Evolutionary conservation across 768 basidiomycete genomes (phyloP).

Genomic region (Amanita exitialis): DNA sequence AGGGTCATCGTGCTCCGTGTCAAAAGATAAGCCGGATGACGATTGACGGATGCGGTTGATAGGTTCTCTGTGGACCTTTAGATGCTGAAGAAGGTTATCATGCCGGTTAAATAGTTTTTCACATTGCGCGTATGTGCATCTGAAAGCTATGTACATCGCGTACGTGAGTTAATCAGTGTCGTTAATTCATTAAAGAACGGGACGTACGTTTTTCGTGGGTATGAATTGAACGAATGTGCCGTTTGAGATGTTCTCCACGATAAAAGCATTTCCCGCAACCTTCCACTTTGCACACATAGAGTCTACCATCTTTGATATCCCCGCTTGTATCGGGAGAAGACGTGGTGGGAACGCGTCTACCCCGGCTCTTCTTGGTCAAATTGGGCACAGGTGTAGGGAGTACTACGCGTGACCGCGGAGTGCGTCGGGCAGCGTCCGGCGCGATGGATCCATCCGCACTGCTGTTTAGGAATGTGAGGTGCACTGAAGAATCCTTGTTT

Average conservation of each 20-base stretch:
- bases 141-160: constrained; percentile 42
- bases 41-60: background rate
- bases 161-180: constrained; percentile 11
- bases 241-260: constrained; percentile 67
- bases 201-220: constrained; percentile 70
- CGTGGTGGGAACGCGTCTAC: constrained; percentile 62
- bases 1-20: background rate
- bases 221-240: constrained; percentile 67
- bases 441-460: constrained; percentile 8
- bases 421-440: constrained; percentile 23
- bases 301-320: constrained; percentile 17
- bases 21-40: background rate
- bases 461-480: constrained; percentile 10
- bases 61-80: constrained; percentile 53
- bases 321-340: constrained; percentile 7
- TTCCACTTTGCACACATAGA: constrained; percentile 56
- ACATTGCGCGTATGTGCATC: constrained; percentile 58
- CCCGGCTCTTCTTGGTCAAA: constrained; percentile 72
- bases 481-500: constrained; percentile 1
- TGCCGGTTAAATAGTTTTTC: constrained; percentile 70
- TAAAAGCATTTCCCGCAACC: constrained; percentile 68
- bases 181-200: constrained; percentile 8
- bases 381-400: constrained; percentile 68
- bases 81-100: constrained; percentile 73
- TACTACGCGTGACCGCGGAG: constrained; percentile 40